Base-by-base conservation (phyloP, 2,329 filamentous ascomycete genomes). In the Pseudogymnoascus destructans region DNA sequence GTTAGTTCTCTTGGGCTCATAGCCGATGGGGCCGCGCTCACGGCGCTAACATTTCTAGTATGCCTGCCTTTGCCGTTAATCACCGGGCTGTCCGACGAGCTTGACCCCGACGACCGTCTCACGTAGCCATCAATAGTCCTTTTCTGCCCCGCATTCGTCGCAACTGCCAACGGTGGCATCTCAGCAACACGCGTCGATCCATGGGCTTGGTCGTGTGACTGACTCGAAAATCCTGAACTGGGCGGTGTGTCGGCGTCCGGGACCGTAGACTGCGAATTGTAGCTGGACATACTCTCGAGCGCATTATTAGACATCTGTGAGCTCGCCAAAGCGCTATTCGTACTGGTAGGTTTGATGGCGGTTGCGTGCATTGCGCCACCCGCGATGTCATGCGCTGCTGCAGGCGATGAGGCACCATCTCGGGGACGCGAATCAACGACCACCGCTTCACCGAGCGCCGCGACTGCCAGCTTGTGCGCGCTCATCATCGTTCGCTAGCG, bases 51-150 rank as follows among this genome's bases (percentile, higher is more conserved):
- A 62, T 83, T 89, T 66, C 87, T 79, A 25, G 85, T 85, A 69
- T 89, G 86, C 27, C 78, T 58, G 66, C 67, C 57, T 61, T 59
- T 60, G 61, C 64, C 61, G 64, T 74, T 60, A 60, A 62, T 58
- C 70, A 23, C 64, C 71, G 21, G 73, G 73, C 40, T 62, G 65
- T 32, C 73, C 68, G 19, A 75, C 77, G 59, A 55, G 17, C 54
- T 55, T 21, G 77, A 82, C 54, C 69, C 72, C 61, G 71, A 76
- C 6, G 72, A 71, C 63, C 75, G 70, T 72, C 90, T 95, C 59
- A 90, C 76, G 55, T 81, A 75, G 40, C 88, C 89, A 67, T 87
- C 85, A 32, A 87, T 87, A 66, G 82, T 92, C 64, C 89, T 79
- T 73, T 95, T 95, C 61, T 82, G 80, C 15, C 79, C 76, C 32